A percentile compares a stretch with the other conserved stretches of the same genome.
phyloP scores from a whole-genome alignment of 257 asterid species.

The Handroanthus guayacan region DNA sequence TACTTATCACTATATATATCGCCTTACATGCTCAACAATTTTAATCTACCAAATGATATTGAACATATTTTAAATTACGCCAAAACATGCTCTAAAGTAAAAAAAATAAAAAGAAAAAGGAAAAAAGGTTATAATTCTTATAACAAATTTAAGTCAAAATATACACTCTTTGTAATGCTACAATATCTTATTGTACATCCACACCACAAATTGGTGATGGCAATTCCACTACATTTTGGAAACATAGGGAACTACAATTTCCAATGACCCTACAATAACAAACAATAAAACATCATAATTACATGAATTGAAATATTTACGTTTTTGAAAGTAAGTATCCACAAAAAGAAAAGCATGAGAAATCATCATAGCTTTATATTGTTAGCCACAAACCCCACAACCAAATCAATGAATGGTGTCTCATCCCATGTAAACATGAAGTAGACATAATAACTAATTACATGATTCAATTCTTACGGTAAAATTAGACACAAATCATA shows the following conservation, averaged over 20 bases:
- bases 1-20: too few species aligned
- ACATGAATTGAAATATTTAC: slow-evolving; percentile 15
- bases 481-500: slow-evolving; percentile 24
- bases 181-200: background rate
- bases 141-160: too few species aligned
- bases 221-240: background rate
- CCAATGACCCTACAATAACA: background rate
- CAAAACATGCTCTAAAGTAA: too few species aligned
- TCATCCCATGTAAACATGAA: slow-evolving; percentile 24
- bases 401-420: slow-evolving; percentile 36
- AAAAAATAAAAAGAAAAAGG: too few species aligned
- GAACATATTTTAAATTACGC: background rate
- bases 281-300: background rate
- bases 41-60: too few species aligned
- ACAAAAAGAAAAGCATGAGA: slow-evolving; percentile 6
- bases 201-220: background rate
- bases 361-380: slow-evolving; percentile 25
- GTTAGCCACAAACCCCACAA: slow-evolving; percentile 40
- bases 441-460: background rate
- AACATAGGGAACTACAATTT: background rate
- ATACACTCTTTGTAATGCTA: too few species aligned
- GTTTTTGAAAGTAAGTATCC: background rate
- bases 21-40: too few species aligned
- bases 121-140: too few species aligned
- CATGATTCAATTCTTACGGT: slow-evolving; percentile 17